Evolutionary conservation across 495 filamentous ascomycete species (phyloP).

Genomic region (Poronia punctata): DNA sequence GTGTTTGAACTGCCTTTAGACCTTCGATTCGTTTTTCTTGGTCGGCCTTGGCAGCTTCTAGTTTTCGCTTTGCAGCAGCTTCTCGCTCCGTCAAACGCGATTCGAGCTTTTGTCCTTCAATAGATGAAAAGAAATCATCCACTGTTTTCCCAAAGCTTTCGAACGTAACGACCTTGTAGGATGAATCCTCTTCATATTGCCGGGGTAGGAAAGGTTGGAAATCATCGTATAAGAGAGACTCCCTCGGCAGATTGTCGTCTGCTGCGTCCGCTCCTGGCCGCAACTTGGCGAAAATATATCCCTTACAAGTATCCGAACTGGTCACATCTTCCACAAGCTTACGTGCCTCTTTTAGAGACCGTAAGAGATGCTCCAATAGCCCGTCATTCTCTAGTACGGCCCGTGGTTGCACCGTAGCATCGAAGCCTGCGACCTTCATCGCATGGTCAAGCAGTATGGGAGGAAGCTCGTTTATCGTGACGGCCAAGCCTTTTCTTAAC

Average conservation of each 20-base stretch:
- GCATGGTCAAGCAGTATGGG: slow-evolving; percentile 83
- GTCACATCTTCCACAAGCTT: slow-evolving; percentile 55
- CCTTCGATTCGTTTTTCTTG: slow-evolving; percentile 79
- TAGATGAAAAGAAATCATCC: slow-evolving; percentile 92
- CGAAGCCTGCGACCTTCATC: slow-evolving; percentile 59
- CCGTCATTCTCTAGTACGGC: slow-evolving; percentile 60
- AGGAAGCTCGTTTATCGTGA: slow-evolving; percentile 78
- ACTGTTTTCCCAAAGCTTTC: slow-evolving; percentile 86
- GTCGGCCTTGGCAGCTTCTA: slow-evolving; percentile 73
- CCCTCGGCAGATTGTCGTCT: slow-evolving; percentile 30
- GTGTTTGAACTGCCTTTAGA: slow-evolving; percentile 65
- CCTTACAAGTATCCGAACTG: slow-evolving; percentile 51
- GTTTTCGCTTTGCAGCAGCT: slow-evolving; percentile 68
- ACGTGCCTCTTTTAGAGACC: slow-evolving; percentile 60
- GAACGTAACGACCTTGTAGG: slow-evolving; percentile 61
- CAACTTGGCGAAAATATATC: slow-evolving; percentile 82
- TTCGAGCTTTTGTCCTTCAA: slow-evolving; percentile 89
- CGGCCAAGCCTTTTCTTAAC: slow-evolving; percentile 69
- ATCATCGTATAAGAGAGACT: slow-evolving; percentile 73
- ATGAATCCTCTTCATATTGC: slow-evolving; percentile 67
- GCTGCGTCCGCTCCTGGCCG: slow-evolving; percentile 26
- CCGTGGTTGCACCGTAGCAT: slow-evolving; percentile 55
- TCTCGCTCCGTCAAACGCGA: slow-evolving; percentile 76
- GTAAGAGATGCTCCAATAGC: slow-evolving; percentile 57
- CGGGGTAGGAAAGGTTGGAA: slow-evolving; percentile 88